Evolutionary conservation across 2,329 filamentous ascomycete genomes (phyloP).

Genomic region (Ophiostoma quercus): DNA sequence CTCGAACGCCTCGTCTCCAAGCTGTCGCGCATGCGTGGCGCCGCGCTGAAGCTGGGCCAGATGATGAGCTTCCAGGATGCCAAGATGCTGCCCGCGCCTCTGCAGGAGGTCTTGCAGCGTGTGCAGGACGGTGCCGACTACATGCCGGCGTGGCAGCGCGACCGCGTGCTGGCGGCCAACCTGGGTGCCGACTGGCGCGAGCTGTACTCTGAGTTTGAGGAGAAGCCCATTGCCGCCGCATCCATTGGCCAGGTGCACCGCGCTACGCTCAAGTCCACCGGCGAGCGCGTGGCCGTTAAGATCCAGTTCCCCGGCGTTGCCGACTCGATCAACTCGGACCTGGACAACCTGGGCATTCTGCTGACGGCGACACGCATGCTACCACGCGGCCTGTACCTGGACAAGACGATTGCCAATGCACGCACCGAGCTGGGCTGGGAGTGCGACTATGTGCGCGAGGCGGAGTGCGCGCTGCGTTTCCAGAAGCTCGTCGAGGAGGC

Average conservation of each 20-base stretch:
- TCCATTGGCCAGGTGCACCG: constrained; percentile 96
- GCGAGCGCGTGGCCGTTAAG: constrained; percentile 81
- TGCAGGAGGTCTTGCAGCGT: constrained; percentile 84
- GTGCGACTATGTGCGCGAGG: constrained; percentile 90
- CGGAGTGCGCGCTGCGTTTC: constrained; percentile 72
- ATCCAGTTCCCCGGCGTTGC: constrained; percentile 96
- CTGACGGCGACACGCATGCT: constrained; percentile 85
- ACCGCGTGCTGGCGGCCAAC: constrained; percentile 73
- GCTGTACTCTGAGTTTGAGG: constrained; percentile 78
- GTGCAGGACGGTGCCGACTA: constrained; percentile 97
- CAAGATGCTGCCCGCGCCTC: constrained; percentile 83
- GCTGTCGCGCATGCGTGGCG: constrained; percentile 91
- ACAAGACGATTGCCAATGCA: constrained; percentile 96
- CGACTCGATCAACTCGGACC: constrained; percentile 90
- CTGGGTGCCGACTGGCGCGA: constrained; percentile 80
- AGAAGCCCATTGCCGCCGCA: constrained; percentile 86
- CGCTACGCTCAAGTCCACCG: constrained; percentile 69
- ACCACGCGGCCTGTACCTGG: constrained; percentile 85
- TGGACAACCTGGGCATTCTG: constrained; percentile 87
- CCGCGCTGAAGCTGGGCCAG: constrained; percentile 93
- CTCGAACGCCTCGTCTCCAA: constrained; percentile 91
- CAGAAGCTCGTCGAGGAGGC: constrained; percentile 60
- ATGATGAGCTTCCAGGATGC: constrained; percentile 98
- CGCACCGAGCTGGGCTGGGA: constrained; percentile 91
- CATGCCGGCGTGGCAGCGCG: constrained; percentile 90